Evolutionary conservation across 2,329 filamentous ascomycete species (phyloP), one percentile per base, ranked within the genome.

Genomic region (Colletotrichum magnum): DNA sequence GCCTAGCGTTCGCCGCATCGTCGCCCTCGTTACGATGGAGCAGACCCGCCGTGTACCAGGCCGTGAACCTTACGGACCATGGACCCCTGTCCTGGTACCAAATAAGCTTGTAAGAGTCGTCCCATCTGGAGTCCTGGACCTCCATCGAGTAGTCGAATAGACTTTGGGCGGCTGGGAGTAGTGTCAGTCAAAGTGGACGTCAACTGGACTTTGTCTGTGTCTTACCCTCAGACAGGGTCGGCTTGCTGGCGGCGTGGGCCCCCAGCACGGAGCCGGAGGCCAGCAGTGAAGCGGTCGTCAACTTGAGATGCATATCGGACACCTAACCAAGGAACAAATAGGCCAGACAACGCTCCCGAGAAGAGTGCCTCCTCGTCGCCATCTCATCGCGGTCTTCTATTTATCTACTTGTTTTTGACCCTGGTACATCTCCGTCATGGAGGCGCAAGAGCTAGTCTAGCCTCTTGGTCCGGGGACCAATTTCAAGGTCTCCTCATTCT

Each of bases 51-150:
- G 79, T 73, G 56, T 83, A 83, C 81, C 81, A 83, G 0, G 80
- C 79, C 1, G 81, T 84, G 57, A 84, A 84, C 10, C 82, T 77
- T 41, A 79, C 74, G 4, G 78, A 82, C 79, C 81, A 84, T 21
- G 79, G 79, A 0, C 83, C 82, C 3, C 80, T 81, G 54, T 83
- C 79, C 12, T 76, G 75, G 58, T 83, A 84, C 69, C 74, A 79
- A 26, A 85, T 78, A 53, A 79, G 80, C 24, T 82, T 80, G 71
- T 84, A 85, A 2, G 76, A 79, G 7, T 77, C 72, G 68, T 84
- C 83, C 60, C 77, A 84, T 50, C 82, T 74, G 2, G 75, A 74
- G 61, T 84, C 82, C 24, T 76, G 74, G 4, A 83, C 76, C 12
- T 73, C 67, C 80, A 83, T 82, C 1, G 80, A 79, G 53, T 79